Evolutionary conservation across 2,329 filamentous ascomycete genomes (phyloP), one percentile per base, ranked within the genome.

Genomic region (Fusarium palustre): DNA sequence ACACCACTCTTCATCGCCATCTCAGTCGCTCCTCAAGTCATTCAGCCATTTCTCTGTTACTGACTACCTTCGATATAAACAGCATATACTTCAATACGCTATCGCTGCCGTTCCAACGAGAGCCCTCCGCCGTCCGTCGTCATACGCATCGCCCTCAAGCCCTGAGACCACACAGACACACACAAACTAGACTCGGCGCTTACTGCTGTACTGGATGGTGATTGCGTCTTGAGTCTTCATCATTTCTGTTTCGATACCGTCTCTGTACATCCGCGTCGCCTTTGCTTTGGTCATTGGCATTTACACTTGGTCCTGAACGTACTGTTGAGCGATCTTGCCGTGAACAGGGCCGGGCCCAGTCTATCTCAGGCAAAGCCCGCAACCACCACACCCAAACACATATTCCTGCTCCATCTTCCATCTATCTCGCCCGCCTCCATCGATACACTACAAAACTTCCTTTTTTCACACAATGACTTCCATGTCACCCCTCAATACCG

Each of bases 391-490:
- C 61, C 66, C 47, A 70, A 70, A 69, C 60, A 55, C 55, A 66
- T 71, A 65, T 33, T 41, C 52, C 57, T 64, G 55, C 66, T 55
- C 60, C 64, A 55, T 57, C 59, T 62, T 64, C 62, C 58, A 62
- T 65, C 36, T 49, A 57, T 55, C 67, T 57, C 69, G 57, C 41
- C 64, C 61, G 68, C 64, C 66, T 68, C 68, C 60, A 68, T 69
- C 75, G 68, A 73, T 41, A 67, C 55, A 62, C 61, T 71, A 76
- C 22, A 50, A 71, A 67, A 58, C 77, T 71, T 50, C 55, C 64
- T 68, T 75, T 69, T 73, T 64, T 43, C 52, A 62, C 71, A 78
- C 71, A 72, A 86, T 87, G 84, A 73, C 81, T 65, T 84, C 83
- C 67, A 80, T 80, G 74, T 84, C 83, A 52, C 83, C 83, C 55